Evolutionary conservation across 2,329 filamentous ascomycete species (phyloP).

Genomic region (Epichloe typhina): DNA sequence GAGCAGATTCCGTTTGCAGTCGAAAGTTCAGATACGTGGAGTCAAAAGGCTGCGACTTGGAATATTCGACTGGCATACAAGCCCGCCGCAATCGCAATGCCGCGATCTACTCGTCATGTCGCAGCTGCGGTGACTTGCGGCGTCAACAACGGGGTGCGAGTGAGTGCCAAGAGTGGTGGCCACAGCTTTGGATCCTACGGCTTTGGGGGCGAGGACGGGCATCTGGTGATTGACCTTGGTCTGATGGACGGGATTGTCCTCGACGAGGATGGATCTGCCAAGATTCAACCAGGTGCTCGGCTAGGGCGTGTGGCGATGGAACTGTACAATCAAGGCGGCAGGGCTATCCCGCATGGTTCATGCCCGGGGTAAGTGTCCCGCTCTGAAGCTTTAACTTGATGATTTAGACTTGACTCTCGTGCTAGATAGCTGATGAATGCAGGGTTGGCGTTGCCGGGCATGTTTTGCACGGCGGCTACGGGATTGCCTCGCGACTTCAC

Average conservation of each 20-base stretch:
- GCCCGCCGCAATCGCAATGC: not conserved
- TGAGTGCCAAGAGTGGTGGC: conserved; percentile 1
- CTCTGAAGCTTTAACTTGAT: not conserved
- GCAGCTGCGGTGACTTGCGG: not conserved
- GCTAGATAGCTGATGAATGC: conserved; percentile 30
- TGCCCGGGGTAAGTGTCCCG: not conserved
- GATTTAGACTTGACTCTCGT: conserved; percentile 11
- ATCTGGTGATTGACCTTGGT: conserved; percentile 38
- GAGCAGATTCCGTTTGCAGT: not conserved
- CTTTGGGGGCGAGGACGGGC: not conserved
- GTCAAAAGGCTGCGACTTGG: not conserved
- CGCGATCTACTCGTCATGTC: not conserved
- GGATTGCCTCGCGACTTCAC: conserved; percentile 38
- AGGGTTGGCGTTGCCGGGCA: conserved; percentile 49
- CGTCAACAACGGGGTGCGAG: not conserved
- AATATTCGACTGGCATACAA: not conserved
- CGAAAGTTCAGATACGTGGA: not conserved
- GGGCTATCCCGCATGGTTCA: conserved; percentile 1
- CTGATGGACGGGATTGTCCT: not conserved
- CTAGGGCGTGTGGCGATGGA: conserved; percentile 28
- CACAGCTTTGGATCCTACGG: not conserved
- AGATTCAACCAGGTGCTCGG: not conserved
- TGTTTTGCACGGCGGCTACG: conserved; percentile 44
- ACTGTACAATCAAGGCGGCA: conserved; percentile 11
- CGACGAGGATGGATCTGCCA: not conserved